Base-by-base conservation (phyloP, 306 rosid species). In the Prunus mongolica region DNA sequence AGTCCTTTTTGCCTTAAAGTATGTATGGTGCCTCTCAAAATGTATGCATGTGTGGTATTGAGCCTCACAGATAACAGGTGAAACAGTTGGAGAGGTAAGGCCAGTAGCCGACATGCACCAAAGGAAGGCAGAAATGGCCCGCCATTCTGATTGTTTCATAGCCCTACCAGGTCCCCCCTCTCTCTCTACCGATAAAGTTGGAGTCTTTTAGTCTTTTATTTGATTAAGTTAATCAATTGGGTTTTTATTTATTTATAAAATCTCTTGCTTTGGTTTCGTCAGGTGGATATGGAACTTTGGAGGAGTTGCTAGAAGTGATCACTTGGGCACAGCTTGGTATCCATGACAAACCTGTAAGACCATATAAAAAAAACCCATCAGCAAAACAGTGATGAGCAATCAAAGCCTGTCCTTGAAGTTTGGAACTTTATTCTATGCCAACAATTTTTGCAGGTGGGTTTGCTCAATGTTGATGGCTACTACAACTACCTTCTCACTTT, bases 101-200 rank as follows among this genome's bases (percentile, higher is more conserved):
- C 77, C 87, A 45, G 89, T 88, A 61, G 86, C 88, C 30, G 88
- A 79, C 83, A 88, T 88, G 92, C 92, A 88, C 75, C 85, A 88
- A 82, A 79, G 89, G 51, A 88, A 88, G 62, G 91, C 91, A n/a
- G 89, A 86, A 82, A 88, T 88, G 91, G 91, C 91, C 67, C 89
- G 88, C 80, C 88, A 83, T 76, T 83, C 91, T 49, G 91, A 88
- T 86, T 83, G 88, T 65, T 88, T 85, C 32, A 86, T 88, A 67
- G 91, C 91, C 38, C 78, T 88, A 49, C 89, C 91, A 79, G 91
- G 91, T 87, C 80, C 73, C 80, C 72, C 80, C 72, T 72, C 63
- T 9, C 30, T 28, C 65, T 50, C 63, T 11, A 18, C 28, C 2
- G 12, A 8, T 6, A 25, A 63, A 15, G 46, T 16, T 30, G 15